phyloP scores from a whole-genome alignment of 2,329 filamentous ascomycete species.

The Sphaerulina vaccinii region DNA sequence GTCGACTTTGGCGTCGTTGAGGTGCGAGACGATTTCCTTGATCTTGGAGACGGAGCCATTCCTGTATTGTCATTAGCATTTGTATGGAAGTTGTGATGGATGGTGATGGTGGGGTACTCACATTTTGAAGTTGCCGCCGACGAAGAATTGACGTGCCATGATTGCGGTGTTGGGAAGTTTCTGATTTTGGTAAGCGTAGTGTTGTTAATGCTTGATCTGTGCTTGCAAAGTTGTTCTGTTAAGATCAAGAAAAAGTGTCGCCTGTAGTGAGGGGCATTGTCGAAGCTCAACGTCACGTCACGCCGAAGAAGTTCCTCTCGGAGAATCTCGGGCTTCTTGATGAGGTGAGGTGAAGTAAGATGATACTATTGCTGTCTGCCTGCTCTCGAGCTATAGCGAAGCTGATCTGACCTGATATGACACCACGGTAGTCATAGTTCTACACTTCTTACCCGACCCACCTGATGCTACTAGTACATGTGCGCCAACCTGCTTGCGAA shows the following conservation, averaged over 20 bases:
- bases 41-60: conserved; percentile 70
- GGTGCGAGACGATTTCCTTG: conserved; percentile 80
- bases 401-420: background rate
- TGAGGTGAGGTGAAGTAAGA: background rate
- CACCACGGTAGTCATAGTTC: background rate
- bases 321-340: background rate
- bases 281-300: background rate
- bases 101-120: conserved; percentile 48
- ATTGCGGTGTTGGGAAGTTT: conserved; percentile 27
- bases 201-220: background rate
- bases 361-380: too few species aligned
- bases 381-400: background rate
- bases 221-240: background rate
- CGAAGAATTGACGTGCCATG: conserved; percentile 46
- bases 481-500: background rate
- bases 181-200: background rate
- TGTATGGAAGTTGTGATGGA: conserved; percentile 11
- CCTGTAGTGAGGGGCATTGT: background rate
- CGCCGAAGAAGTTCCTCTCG: background rate
- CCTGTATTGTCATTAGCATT: conserved; percentile 57
- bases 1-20: conserved; percentile 83
- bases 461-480: conserved; percentile 19
- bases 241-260: background rate
- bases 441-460: conserved; percentile 16
- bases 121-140: conserved; percentile 90